Conservation (phyloP, 108 stramenopile species). For the Licmophora abbreviata region DNA sequence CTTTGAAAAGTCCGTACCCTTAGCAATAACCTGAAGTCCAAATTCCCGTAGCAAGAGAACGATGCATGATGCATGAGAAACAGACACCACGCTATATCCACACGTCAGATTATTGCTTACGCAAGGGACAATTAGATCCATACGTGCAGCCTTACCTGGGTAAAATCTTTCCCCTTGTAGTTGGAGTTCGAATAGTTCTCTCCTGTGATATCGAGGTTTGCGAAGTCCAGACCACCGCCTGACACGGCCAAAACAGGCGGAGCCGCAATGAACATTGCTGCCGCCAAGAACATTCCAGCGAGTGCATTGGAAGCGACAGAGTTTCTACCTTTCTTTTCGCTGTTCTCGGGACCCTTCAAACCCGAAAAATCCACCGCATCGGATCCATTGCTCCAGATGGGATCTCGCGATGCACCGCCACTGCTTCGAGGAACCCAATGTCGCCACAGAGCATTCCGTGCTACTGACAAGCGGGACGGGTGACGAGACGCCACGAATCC, state of each 20-base stretch:
- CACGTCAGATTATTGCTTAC: not conserved
- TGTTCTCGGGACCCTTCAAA: too few species aligned
- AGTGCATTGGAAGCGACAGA: not conserved
- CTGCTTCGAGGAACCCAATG: too few species aligned
- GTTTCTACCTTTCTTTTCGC: too few species aligned
- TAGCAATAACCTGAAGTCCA: constrained; percentile 44
- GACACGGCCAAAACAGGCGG: constrained; percentile 22
- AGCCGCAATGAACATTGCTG: not conserved
- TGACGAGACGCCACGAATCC: too few species aligned
- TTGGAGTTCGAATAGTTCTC: constrained; percentile 62
- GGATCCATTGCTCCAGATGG: too few species aligned
- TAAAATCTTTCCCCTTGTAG: constrained; percentile 86
- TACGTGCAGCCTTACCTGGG: constrained; percentile 36
- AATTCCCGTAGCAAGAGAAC: not conserved
- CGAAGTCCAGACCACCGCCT: constrained; percentile 67
- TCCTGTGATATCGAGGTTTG: constrained; percentile 64
- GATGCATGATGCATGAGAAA: constrained; percentile 6
- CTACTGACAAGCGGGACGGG: too few species aligned
- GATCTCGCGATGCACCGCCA: too few species aligned
- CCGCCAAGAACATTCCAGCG: constrained; percentile 1
- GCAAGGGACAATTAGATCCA: not conserved
- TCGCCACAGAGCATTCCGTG: too few species aligned
- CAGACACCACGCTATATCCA: not conserved
- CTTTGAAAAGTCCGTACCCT: constrained; percentile 63
- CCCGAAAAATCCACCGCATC: too few species aligned